A percentile compares a stretch with the other conserved stretches of the same genome.
Evolutionary conservation across 2,329 filamentous ascomycete species (phyloP).

Genomic region (Aspergillus tubingensis): DNA sequence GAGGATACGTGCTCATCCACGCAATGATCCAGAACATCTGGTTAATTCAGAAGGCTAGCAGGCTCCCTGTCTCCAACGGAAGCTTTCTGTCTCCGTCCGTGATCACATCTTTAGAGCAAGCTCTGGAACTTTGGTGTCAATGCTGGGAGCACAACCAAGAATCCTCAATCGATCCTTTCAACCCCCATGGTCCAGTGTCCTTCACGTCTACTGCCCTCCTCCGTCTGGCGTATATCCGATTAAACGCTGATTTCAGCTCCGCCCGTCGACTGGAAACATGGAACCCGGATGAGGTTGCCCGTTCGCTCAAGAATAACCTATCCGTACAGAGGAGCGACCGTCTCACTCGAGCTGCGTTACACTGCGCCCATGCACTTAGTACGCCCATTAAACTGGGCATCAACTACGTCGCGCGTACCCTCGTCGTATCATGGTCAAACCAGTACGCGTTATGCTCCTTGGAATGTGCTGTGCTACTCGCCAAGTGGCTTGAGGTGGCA

Average conservation of each 20-base stretch:
- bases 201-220: constrained; percentile 38
- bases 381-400: constrained; percentile 59
- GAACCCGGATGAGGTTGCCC: constrained; percentile 34
- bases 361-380: constrained; percentile 57
- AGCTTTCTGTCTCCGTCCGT: constrained; percentile 28
- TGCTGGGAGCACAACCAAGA: constrained; percentile 40
- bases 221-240: constrained; percentile 36
- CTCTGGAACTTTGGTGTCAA: constrained; percentile 38
- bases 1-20: constrained; percentile 37
- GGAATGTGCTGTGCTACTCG: constrained; percentile 57
- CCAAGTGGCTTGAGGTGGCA: constrained; percentile 47
- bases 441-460: constrained; percentile 58
- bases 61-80: constrained; percentile 26
- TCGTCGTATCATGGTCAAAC: constrained; percentile 60
- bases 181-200: constrained; percentile 36
- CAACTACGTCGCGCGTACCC: constrained; percentile 56
- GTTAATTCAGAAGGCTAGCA: constrained; percentile 36
- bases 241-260: constrained; percentile 38
- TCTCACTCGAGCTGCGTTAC: constrained; percentile 51
- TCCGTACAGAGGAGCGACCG: constrained; percentile 50
- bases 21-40: constrained; percentile 38
- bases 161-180: constrained; percentile 37
- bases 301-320: constrained; percentile 33
- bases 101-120: constrained; percentile 32
- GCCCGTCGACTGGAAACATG: constrained; percentile 35